Base-by-base conservation (phyloP, 306 rosid genomes). In the Dalbergia cultrata region DNA sequence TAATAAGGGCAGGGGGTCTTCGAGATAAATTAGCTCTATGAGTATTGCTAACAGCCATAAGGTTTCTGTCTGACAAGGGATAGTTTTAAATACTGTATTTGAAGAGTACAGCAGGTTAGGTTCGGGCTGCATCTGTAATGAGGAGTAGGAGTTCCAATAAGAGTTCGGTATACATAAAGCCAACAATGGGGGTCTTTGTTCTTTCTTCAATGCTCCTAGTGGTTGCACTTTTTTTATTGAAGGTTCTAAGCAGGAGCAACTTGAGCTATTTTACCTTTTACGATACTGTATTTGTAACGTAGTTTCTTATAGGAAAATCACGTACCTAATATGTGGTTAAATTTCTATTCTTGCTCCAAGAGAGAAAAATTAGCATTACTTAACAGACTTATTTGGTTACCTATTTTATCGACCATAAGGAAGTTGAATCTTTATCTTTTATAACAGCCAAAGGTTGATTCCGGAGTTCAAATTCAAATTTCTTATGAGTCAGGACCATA, bases 31-130 rank as follows among this genome's bases (percentile, higher is more conserved):
- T 44, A n/a, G 62, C 80, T 39, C 13, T 18, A 56, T 57, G 31
- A 39, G 73, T 68, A 63, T 64, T 56, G 62, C 82, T 69, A 60
- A 75, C 82, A 47, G 11, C 31, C 7, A 37, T 3, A 5, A 37
- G 41, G 70, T 68, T 61, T 81, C 47, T 76, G 56, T 70, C 72
- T 67, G 75, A 82, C 73, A 62, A 85, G 56, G 9, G 83, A 62
- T 50, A 47, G 70, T 44, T 77, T 76, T 54, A 26, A 19, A 34
- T 56, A 19, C 76, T 61, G 41, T 26, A 37, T 37, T 70, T 72
- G 80, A 41, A 7, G 60, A 26, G 31, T 2, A 26, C 31, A 26
- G 0, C 31, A 26, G 31, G 31, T 26, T 26, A 26, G 31, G 31
- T 26, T 26, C 3, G 1, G 31, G 31, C 31, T 26, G 31, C 31